These are phyloP conservation scores for Nitzschia sp. DNA, from an alignment of 108 stramenopile genomes.

Conservation along the genomic window DNA sequence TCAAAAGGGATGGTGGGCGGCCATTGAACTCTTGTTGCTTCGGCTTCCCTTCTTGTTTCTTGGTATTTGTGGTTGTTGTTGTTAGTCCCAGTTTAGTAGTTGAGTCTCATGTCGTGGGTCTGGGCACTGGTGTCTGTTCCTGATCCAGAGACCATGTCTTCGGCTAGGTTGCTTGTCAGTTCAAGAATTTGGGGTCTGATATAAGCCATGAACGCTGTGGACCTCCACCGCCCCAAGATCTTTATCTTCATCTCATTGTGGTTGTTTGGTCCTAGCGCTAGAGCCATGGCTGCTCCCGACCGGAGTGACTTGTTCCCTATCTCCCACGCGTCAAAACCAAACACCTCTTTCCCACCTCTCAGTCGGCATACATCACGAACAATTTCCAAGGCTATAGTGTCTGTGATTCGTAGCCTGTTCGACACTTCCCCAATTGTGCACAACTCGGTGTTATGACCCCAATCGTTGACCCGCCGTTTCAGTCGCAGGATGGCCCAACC, in stretches of 20 bases:
- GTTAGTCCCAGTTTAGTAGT: too few species aligned
- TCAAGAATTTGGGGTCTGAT: slow-evolving; percentile 6
- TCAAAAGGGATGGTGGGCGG: too few species aligned
- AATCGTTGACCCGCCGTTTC: not conserved
- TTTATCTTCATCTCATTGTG: not conserved
- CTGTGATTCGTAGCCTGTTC: too few species aligned
- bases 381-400: not conserved
- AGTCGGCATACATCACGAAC: too few species aligned
- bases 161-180: not conserved
- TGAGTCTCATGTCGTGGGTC: too few species aligned
- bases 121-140: too few species aligned
- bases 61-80: too few species aligned
- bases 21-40: too few species aligned
- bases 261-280: not conserved
- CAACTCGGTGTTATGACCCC: not conserved
- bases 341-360: not conserved
- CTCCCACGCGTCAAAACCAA: not conserved
- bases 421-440: too few species aligned
- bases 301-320: not conserved
- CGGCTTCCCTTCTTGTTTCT: too few species aligned
- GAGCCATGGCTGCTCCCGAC: slow-evolving; percentile 12
- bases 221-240: slow-evolving; percentile 7
- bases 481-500: not conserved
- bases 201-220: slow-evolving; percentile 8
- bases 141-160: not conserved